Conservation (phyloP, 306 rosid genomes). For the Chamaecrista fasciculata region DNA sequence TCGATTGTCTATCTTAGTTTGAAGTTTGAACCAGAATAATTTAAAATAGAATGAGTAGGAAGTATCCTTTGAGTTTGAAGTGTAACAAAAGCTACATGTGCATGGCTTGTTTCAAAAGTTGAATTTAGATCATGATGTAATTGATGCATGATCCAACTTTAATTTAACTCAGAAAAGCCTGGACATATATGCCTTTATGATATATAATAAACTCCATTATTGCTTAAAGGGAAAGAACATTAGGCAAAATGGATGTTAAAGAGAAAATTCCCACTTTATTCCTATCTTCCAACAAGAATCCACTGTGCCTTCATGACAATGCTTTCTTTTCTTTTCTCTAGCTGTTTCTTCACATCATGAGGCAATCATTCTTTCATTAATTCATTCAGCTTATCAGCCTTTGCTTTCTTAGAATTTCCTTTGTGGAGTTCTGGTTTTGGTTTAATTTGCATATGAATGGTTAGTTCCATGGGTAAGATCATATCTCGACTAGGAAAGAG, state of each 20-base stretch:
- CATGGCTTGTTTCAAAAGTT: neutral
- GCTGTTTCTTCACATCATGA: neutral
- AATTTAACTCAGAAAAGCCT: neutral
- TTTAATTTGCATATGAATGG: no score
- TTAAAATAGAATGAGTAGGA: neutral
- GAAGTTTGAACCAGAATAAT: neutral
- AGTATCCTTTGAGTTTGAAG: neutral
- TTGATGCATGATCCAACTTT: neutral
- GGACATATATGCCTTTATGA: neutral
- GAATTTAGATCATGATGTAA: neutral
- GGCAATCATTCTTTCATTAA: no score
- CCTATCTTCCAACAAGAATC: conserved; percentile 28
- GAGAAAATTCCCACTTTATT: neutral
- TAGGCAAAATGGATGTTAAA: conserved; percentile 8
- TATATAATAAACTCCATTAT: neutral
- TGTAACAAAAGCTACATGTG: neutral
- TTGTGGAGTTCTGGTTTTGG: neutral
- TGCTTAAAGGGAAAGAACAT: conserved; percentile 13
- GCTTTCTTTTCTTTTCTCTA: neutral
- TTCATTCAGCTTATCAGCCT: neutral
- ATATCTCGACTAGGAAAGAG: conserved; percentile 33
- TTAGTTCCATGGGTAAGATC: conserved; percentile 43
- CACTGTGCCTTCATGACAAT: neutral
- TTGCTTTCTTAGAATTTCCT: no score
- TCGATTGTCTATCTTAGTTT: no score